Conservation (phyloP, 1,284 basidiomycete genomes). For the Hymenochaete sp. region DNA sequence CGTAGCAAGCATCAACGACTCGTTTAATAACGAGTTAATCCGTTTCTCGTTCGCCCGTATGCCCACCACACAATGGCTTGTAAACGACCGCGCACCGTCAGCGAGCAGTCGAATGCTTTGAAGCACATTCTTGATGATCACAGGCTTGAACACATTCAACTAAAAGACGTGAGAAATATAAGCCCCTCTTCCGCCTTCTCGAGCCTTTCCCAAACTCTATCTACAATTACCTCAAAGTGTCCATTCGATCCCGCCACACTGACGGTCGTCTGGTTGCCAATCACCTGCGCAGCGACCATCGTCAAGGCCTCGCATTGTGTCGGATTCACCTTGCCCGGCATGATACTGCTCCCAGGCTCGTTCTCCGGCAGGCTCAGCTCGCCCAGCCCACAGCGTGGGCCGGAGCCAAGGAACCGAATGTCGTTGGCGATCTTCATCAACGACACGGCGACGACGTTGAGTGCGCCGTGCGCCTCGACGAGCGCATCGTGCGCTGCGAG, state of each 20-base stretch:
- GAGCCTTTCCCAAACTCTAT: background rate
- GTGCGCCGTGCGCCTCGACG: slow-evolving; percentile 92
- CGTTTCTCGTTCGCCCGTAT: slow-evolving; percentile 94
- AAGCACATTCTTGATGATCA: slow-evolving; percentile 95
- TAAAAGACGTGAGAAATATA: slow-evolving; percentile 25
- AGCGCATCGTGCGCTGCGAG: slow-evolving; percentile 96
- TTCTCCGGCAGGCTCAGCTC: slow-evolving; percentile 96
- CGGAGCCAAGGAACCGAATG: slow-evolving; percentile 95
- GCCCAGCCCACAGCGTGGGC: slow-evolving; percentile 94
- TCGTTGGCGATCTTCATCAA: slow-evolving; percentile 99
- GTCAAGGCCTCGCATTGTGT: slow-evolving; percentile 99
- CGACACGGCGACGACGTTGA: slow-evolving; percentile 92
- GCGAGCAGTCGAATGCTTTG: slow-evolving; percentile 91
- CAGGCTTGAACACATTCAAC: slow-evolving; percentile 99
- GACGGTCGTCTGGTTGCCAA: slow-evolving; percentile 95
- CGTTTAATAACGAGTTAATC: slow-evolving; percentile 84
- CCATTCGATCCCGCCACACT: slow-evolving; percentile 91
- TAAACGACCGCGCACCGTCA: slow-evolving; percentile 90
- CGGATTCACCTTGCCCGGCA: slow-evolving; percentile 99
- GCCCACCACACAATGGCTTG: slow-evolving; percentile 94
- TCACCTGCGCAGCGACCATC: slow-evolving; percentile 98
- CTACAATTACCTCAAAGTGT: slow-evolving; percentile 77
- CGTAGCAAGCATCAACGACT: slow-evolving; percentile 94
- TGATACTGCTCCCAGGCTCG: slow-evolving; percentile 98
- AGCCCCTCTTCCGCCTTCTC: background rate